A percentile compares a stretch with the other conserved stretches of the same genome.
phyloP scores from a whole-genome alignment of 2,329 filamentous ascomycete genomes.

The Diaporthe citri region DNA sequence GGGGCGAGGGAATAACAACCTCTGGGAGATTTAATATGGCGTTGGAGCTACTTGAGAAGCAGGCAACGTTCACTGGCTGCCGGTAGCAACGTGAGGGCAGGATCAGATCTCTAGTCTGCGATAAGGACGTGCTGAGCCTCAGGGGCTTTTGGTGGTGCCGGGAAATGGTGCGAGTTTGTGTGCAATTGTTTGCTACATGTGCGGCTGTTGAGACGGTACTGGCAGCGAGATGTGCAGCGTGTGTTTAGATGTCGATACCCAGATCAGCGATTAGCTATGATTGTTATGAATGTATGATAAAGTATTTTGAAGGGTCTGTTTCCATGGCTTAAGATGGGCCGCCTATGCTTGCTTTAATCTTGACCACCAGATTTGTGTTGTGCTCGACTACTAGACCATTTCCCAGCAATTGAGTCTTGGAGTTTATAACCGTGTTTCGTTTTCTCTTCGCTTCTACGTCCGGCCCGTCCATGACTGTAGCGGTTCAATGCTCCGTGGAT shows the following conservation, averaged over 20 bases:
- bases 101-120: neutral
- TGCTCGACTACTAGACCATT: too few species aligned
- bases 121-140: neutral
- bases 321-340: neutral
- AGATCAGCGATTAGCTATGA: too few species aligned
- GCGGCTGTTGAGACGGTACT: neutral
- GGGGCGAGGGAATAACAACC: rapidly evolving
- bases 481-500: neutral
- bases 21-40: neutral
- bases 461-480: neutral
- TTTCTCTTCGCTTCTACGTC: neutral
- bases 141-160: too few species aligned
- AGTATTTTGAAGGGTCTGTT: neutral
- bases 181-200: neutral
- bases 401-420: too few species aligned
- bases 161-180: neutral
- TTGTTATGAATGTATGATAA: neutral
- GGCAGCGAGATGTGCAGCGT: neutral
- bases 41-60: neutral
- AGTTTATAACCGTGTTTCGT: too few species aligned
- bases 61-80: neutral
- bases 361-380: neutral
- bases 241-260: slow-evolving; percentile 3
- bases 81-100: neutral
- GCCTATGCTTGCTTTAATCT: neutral